A percentile compares a stretch with the other conserved stretches of the same genome.
Conservation (phyloP, 352 stramenopile species). For the Globisporangium lucens region DNA sequence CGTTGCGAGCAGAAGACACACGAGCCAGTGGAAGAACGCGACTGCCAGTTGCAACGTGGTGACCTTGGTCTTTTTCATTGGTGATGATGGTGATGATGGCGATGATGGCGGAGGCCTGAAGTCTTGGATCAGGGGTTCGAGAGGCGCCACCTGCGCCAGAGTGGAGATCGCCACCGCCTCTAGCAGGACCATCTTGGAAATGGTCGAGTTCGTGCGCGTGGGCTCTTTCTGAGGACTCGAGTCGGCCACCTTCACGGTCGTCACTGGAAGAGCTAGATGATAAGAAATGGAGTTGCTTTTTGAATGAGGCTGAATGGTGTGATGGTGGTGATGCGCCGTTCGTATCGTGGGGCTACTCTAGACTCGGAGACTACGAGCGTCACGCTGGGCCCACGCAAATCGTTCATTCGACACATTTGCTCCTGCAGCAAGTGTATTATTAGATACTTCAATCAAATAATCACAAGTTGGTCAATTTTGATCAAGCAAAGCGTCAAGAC, state of each 20-base stretch:
- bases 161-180: neutral
- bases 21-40: neutral
- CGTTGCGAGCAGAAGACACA: neutral
- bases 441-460: neutral
- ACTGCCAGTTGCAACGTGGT: neutral
- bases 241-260: neutral
- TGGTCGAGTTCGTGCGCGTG: neutral
- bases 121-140: neutral
- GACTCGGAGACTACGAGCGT: neutral
- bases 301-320: neutral
- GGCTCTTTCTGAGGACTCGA: neutral
- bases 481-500: neutral
- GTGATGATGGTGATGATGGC: neutral
- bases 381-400: neutral
- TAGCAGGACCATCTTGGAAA: neutral
- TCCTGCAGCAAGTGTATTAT: neutral
- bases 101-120: neutral
- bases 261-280: too few species aligned
- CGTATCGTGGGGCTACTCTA: neutral
- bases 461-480: neutral
- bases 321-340: neutral
- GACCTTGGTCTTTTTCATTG: neutral
- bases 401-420: neutral
- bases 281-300: neutral
- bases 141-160: neutral